phyloP scores from a whole-genome alignment of 2,329 filamentous ascomycete genomes.

The Penicillium brevicompactum region DNA sequence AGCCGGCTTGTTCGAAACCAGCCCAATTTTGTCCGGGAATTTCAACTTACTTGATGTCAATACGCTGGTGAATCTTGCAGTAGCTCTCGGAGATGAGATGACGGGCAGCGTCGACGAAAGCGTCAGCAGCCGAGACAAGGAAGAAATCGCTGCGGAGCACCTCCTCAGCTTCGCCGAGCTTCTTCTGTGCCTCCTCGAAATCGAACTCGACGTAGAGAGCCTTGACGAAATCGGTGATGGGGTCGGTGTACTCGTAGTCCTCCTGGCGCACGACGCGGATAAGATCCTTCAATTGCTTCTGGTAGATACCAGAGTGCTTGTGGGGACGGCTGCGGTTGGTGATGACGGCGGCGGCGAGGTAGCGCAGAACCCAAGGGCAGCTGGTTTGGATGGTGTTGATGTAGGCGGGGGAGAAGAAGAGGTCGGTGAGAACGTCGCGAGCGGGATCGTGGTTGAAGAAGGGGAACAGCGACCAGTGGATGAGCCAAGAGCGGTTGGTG shows the following conservation, averaged over 20 bases:
- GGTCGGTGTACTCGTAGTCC: constrained; percentile 95
- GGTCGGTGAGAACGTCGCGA: constrained; percentile 86
- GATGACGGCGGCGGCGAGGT: constrained; percentile 91
- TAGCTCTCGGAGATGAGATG: constrained; percentile 98
- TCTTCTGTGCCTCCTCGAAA: constrained; percentile 93
- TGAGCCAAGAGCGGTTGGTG: constrained; percentile 92
- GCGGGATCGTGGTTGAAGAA: constrained; percentile 97
- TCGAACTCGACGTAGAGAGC: constrained; percentile 96
- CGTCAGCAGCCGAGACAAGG: constrained; percentile 78
- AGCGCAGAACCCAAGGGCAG: constrained; percentile 95
- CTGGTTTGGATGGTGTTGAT: constrained; percentile 99
- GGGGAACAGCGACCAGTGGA: constrained; percentile 98
- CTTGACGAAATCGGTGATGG: constrained; percentile 93
- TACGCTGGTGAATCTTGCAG: constrained; percentile 99
- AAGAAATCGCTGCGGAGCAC: constrained; percentile 95
- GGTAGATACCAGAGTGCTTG: constrained; percentile 78
- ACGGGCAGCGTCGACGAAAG: constrained; percentile 89
- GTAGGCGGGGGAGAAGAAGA: constrained; percentile 95
- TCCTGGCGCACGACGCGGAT: constrained; percentile 95
- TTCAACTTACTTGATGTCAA: constrained; percentile 78
- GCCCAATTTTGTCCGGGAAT: neutral
- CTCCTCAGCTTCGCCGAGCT: constrained; percentile 83
- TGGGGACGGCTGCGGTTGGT: constrained; percentile 82
- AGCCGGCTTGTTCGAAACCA: neutral
- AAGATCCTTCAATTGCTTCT: constrained; percentile 98